Evolutionary conservation across 208 protist genomes (phyloP), one percentile per base, ranked within the genome.

Genomic region (Acanthamoeba culbertsoni): DNA sequence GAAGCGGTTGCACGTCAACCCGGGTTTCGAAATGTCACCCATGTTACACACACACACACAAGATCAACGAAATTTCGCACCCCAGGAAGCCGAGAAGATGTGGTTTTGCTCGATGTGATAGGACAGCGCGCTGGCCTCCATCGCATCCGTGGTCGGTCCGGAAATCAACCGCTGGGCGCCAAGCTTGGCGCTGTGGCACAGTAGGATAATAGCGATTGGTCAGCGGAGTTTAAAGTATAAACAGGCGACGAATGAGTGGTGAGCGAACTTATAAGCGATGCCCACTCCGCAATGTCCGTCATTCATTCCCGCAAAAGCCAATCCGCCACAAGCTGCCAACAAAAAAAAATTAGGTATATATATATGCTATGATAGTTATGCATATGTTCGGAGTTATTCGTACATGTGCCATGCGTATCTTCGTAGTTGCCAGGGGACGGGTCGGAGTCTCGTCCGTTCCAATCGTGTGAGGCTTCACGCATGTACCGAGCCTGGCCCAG

Each of bases 401-500:
- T 86, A 86, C 75, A 86, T 23, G 75, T 86, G 35, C 75, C 75
- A 28, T 86, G 75, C 3, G 75, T 86, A 43, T 86, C 75, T 0
- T 86, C 75, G 33, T 48, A 57, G 26, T 16, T 48, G 46, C 2
- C 75, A 37, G 75, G 75, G 10, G 75, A 86, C 26, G 75, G 75
- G 33, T 86, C 75, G 26, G 20, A 14, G 46, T 55, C 40, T n/a
- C 33, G 46, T 5, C 26, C 35, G 46, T 86, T 86, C 75, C 75
- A 86, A 37, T 86, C 75, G 31, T 57, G 33, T 33, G 43, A 59
- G 10, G 75, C 75, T 0, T 62, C 75, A 0, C 20, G 6, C 43
- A 86, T 86, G 46, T 35, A 86, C 14, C 75, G 40, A 12, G 35
- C 75, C 12, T 46, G 42, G n/a, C 40, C 40, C 18, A 86, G 26